Percentiles rank a stretch among this genome's conserved stretches.
These are phyloP conservation scores for Sordariomycetes sp. DNA, from an alignment of 2,329 filamentous ascomycete species.

Conservation along the genomic window DNA sequence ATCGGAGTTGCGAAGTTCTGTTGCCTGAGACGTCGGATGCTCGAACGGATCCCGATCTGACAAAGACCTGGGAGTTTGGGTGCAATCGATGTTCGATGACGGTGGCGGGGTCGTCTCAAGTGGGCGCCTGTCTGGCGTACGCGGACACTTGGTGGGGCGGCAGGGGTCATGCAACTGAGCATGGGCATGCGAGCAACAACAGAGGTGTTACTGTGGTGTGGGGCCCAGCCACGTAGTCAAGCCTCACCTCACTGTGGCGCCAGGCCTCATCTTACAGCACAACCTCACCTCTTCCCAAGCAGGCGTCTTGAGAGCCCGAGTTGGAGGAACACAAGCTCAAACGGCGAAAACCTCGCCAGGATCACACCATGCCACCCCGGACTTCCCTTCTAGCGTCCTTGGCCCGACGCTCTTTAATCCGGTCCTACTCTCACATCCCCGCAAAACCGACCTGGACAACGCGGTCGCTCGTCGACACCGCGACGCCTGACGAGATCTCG, in stretches of 20 bases:
- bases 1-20: neutral
- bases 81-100: neutral
- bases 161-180: neutral
- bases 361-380: neutral
- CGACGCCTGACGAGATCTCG: constrained; percentile 12
- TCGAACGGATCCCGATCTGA: neutral
- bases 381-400: constrained; percentile 2
- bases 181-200: neutral
- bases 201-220: too few species aligned
- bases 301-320: neutral
- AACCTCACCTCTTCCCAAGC: neutral
- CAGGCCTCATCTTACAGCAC: neutral
- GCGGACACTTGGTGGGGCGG: neutral
- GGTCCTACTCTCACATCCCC: constrained; percentile 37
- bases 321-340: neutral
- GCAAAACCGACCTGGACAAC: constrained; percentile 76
- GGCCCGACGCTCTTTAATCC: constrained; percentile 5
- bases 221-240: neutral
- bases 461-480: constrained; percentile 39
- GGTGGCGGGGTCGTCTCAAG: neutral
- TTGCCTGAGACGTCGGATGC: neutral
- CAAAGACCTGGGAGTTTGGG: neutral
- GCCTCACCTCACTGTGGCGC: neutral
- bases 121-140: neutral
- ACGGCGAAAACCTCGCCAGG: neutral